Evolutionary conservation across 805 yeast genomes (phyloP), one percentile per base, ranked within the genome.

Genomic region (Hyphopichia homilentoma): DNA sequence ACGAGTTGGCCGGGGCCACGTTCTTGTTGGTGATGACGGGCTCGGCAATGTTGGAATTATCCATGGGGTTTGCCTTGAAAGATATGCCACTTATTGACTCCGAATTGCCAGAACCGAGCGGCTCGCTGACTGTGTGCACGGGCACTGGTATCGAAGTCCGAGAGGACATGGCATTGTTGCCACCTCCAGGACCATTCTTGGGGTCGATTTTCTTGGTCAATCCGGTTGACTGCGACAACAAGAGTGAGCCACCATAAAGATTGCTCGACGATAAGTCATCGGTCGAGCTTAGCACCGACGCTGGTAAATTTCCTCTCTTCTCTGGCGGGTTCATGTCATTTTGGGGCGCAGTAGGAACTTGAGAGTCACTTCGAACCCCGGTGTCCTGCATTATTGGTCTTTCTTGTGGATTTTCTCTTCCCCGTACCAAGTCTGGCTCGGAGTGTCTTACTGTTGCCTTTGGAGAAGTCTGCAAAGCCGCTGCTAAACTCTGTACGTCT

Each of bases 141-240:
- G 16, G 13, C 2, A 13, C 15, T 18, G 32, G 30, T 13, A 13
- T 23, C 13, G 19, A 28, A n/a, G n/a, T n/a, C n/a, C n/a, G n/a
- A n/a, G n/a, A n/a, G n/a, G n/a, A n/a, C 33, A 32, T 19, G 8
- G 34, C 21, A 26, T 32, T 32, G 17, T 16, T 23, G 5, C 21
- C 21, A 13, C 18, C 17, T 30, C 7, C 26, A 13, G 8, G 41
- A 29, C 19, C 28, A 24, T 24, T 24, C 8, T 38, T 36, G 7
- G 45, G 34, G 26, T 57, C 59, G 1, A 66, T 38, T 38, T 66
- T 65, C 32, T 58, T 55, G 5, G 61, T 57, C 27, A 64, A 38
- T 3, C 72, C 72, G 0, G 72, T 66, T 2, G 69, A 61, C 38
- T 66, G 72, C 3, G 71, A 65, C 14, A 66, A 42, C 27, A 65